Evolutionary conservation across 108 stramenopile species (phyloP), one percentile per base, ranked within the genome.

Genomic region (Tribonema minus): DNA sequence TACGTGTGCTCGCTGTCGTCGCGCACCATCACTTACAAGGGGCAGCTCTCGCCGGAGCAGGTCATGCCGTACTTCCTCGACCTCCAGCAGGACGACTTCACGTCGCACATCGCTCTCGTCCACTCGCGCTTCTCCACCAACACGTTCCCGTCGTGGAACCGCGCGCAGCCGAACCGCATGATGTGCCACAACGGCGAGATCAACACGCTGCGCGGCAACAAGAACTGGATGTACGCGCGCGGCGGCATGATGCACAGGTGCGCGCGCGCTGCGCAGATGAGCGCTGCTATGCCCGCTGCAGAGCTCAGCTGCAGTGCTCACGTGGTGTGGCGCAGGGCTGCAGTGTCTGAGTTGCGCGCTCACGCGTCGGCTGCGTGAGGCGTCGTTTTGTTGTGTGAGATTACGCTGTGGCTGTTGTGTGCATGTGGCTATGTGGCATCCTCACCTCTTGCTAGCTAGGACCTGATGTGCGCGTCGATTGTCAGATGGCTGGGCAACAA

Each of bases 211-310:
- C 82, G 81, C 26, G 84, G 84, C 28, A 85, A 85, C 82, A 85
- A 82, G 66, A 85, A 85, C 68, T 85, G 84, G 84, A 96, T 96
- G 94, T 92, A 93, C 85, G 88, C 89, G 74, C 92, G 97, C 36
- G 94, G 92, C 27, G 94, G 94, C 58, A 89, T 95, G 76, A 94
- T 98, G 92, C 90, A 90, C 64, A 93, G 92, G 25, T 37, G 20
- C 46, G 46, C 20, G 46, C 20, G n/a, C n/a, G n/a, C n/a, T n/a
- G n/a, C n/a, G n/a, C n/a, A n/a, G n/a, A n/a, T n/a, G n/a, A n/a
- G n/a, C n/a, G n/a, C n/a, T n/a, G n/a, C n/a, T n/a, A n/a, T n/a
- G n/a, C n/a, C n/a, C n/a, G n/a, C n/a, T n/a, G n/a, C n/a, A n/a
- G n/a, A n/a, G n/a, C n/a, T n/a, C n/a, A n/a, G n/a, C n/a, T n/a